These are phyloP conservation scores for Tardiomyces blankii DNA, from an alignment of 1,139 yeast species.

Conservation along the genomic window DNA sequence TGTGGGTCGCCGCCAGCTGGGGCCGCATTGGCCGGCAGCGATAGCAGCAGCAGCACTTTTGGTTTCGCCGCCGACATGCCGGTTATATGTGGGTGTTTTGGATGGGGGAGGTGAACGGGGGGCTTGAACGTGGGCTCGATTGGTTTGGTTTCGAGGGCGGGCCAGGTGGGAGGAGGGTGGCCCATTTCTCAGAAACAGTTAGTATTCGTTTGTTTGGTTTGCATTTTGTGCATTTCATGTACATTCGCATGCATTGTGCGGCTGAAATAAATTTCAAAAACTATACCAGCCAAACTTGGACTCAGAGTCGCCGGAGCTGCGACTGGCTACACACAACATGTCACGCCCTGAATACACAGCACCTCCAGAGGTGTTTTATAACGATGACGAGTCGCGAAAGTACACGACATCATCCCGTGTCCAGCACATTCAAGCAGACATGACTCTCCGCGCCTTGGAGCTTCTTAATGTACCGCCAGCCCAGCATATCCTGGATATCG, in stretches of 20 bases:
- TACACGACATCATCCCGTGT: slow-evolving; percentile 92
- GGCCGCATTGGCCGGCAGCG: slow-evolving; percentile 38
- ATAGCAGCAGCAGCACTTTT: slow-evolving; percentile 24
- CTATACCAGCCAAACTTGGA: too few relatives aligned
- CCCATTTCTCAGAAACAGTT: too few relatives aligned
- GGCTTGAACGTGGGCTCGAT: too few relatives aligned
- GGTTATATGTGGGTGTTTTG: background rate
- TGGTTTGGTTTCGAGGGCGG: too few relatives aligned
- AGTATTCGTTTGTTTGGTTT: too few relatives aligned
- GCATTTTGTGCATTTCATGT: too few relatives aligned
- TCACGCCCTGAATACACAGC: slow-evolving; percentile 97
- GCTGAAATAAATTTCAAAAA: too few relatives aligned
- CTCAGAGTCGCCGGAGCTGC: too few relatives aligned
- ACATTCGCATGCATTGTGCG: too few relatives aligned
- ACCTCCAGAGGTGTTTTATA: slow-evolving; percentile 93
- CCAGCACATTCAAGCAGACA: slow-evolving; percentile 94
- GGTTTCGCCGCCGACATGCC: background rate
- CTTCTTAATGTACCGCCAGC: slow-evolving; percentile 58
- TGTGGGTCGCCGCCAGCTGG: slow-evolving; percentile 35
- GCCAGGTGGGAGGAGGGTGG: too few relatives aligned
- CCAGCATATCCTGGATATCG: slow-evolving; percentile 76
- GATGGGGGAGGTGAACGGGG: too few relatives aligned
- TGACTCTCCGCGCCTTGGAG: slow-evolving; percentile 91
- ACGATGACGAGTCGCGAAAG: slow-evolving; percentile 79
- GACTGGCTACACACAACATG: slow-evolving; percentile 34